Evolutionary conservation across 305 asterid species (phyloP), one percentile per base, ranked within the genome.

Genomic region (Andrographis paniculata): DNA sequence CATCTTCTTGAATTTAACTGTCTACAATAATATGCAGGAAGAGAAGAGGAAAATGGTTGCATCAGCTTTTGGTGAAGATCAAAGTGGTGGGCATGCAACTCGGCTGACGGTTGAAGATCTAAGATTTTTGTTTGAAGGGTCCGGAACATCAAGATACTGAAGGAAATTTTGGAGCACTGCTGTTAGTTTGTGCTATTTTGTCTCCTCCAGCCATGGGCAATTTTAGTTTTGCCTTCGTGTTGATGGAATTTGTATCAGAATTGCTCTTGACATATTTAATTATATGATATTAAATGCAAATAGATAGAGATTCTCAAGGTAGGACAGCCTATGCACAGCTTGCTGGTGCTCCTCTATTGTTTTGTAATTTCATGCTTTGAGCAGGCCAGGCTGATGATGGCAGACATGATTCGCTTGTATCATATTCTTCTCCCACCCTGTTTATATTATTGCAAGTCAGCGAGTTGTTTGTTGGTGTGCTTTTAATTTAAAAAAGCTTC

Each of bases 11-110:
- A 24, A 24, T 24, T 45, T 45, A 24, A 45, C 17, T 17, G 49
- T 42, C 49, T 19, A 48, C 23, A 30, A 16, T 54, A 13, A 45
- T 36, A 53, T 56, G 49, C 80, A 92, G 97, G 99, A 87, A 36
- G 93, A 92, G 52, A 92, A 92, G 79, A 79, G 99, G 58, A 84
- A 84, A 59, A 84, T 92, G 93, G 95, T 92, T 27, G 99, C 99
- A 50, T 76, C 97, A 15, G 99, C 97, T 58, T 92, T 87, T 57
- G 99, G 97, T 30, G 99, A 92, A 67, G 97, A 92, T 67, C 73
- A 68, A 50, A 73, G 78, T 48, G 93, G 95, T 8, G 76, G 79
- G 17, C 73, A 73, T 1, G 86, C 65, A 30, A 36, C 67, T 60
- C 85, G 91, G 27, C 77, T 92, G 56, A 72, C 85, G 0, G 70